These are phyloP conservation scores for Galerina marginata DNA, from an alignment of 768 basidiomycete genomes.

Conservation along the genomic window DNA sequence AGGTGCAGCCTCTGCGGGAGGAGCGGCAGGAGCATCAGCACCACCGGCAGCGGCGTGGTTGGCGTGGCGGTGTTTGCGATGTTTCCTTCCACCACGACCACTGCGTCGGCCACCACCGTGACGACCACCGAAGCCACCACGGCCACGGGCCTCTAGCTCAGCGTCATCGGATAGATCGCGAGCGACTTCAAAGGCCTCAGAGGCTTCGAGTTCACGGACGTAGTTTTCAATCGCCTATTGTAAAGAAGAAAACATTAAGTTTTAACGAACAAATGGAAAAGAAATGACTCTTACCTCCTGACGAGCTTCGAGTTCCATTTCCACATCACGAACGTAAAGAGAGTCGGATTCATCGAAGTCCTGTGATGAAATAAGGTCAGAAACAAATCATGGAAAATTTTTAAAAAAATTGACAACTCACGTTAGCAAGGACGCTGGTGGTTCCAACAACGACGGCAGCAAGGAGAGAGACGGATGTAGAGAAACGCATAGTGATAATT, in stretches of 20 bases:
- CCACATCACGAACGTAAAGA: slow-evolving; percentile 7
- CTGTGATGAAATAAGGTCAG: not conserved
- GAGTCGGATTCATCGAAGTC: slow-evolving; percentile 10
- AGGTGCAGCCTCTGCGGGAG: not conserved
- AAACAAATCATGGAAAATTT: not conserved
- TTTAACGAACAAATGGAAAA: not conserved
- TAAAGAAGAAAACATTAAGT: not conserved
- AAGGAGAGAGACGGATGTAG: slow-evolving; percentile 15
- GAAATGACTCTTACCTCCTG: slow-evolving; percentile 2
- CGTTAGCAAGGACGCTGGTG: slow-evolving; percentile 13
- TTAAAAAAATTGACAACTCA: not conserved
- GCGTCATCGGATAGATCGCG: too few relatives aligned
- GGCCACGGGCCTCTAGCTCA: slow-evolving; percentile 4
- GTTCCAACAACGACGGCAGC: slow-evolving; percentile 18
- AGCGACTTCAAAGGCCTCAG: too few relatives aligned
- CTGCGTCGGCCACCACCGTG: not conserved
- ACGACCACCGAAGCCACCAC: not conserved
- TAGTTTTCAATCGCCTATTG: slow-evolving; percentile 10
- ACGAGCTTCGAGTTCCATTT: slow-evolving; percentile 16
- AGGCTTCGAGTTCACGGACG: slow-evolving; percentile 9
- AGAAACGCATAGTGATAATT: slow-evolving; percentile 17
- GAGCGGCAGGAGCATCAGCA: too few relatives aligned
- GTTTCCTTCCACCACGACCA: slow-evolving; percentile 6
- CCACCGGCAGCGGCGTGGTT: too few relatives aligned
- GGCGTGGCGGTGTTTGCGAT: not conserved